Base-by-base conservation (phyloP, 2,329 filamentous ascomycete genomes). In the Paracamarosporium sp. region DNA sequence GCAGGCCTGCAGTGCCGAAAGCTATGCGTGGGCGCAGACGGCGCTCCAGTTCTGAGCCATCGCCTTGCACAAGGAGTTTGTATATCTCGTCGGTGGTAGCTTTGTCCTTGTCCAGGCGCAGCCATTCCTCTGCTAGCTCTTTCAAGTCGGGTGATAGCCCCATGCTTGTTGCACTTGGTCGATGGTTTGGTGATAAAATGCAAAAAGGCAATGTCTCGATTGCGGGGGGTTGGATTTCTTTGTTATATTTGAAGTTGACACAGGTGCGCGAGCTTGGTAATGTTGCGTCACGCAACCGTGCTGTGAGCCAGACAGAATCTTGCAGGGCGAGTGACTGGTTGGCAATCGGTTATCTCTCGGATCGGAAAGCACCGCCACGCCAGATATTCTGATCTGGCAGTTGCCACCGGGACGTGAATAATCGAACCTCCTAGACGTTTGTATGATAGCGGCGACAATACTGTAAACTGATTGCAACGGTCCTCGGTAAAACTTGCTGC, bases 1-100 rank as follows among this genome's bases (percentile, higher is more conserved):
- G 81, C 8, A 89, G 78, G 40, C 87, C 87, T 36, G 85, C 85
- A 5, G 85, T 88, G 24, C 86, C 86, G 63, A 88, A 88, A 43
- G 85, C 81, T 57, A 88, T 88, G 25, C 85, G 82, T 25, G 80
- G 79, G 4, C 79, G 74, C 22, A 88, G 79, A 38, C 84, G 81
- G 54, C 74, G 76, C 59, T 86, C 81, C 5, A 88, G 76, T 60
- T 86, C 83, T 7, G 68, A 63, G 2, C 73, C 70, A 56, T 85
- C 73, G 33, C 78, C 74, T 27, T 79, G 63, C 31, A 79, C 76
- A 17, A 83, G 76, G 27, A 88, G 77, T 20, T 79, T 69, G 61
- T 81, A 76, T 57, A 88, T 86, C 66, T 88, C 84, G 25, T 80
- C 75, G 40, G 79, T 78, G 4, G 85, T 87, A 5, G 70, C 67